Conservation (phyloP, 805 yeast genomes). For the Wickerhamiella kurtzmanii region DNA sequence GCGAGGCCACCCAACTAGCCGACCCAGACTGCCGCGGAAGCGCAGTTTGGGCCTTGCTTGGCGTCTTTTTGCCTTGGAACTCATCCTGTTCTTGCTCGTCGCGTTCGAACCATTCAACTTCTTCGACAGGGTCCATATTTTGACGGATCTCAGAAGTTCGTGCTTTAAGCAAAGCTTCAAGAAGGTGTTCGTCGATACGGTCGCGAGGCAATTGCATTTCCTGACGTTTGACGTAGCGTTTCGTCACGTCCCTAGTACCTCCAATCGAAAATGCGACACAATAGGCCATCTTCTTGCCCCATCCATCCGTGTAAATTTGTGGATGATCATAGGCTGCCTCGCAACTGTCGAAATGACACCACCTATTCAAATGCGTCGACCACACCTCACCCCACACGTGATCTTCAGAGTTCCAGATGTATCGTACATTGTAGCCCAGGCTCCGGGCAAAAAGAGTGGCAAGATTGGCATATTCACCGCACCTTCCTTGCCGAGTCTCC, state of each 20-base stretch:
- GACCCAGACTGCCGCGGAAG: constrained; percentile 60
- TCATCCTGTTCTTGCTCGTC: constrained; percentile 20
- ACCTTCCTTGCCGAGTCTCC: constrained; percentile 56
- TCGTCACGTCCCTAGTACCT: constrained; percentile 57
- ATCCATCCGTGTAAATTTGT: constrained; percentile 57
- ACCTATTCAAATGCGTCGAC: constrained; percentile 42
- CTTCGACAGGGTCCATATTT: constrained; percentile 14
- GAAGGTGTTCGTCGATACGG: constrained; percentile 28
- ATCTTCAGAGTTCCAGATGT: constrained; percentile 80
- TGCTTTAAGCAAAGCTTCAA: constrained; percentile 23
- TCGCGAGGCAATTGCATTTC: constrained; percentile 36
- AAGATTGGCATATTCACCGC: constrained; percentile 93
- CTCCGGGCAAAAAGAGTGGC: constrained; percentile 59
- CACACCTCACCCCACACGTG: constrained; percentile 92
- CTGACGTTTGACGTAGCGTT: constrained; percentile 42
- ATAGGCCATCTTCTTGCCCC: constrained; percentile 93
- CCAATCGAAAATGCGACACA: constrained; percentile 50
- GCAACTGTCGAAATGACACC: constrained; percentile 83
- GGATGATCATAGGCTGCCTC: constrained; percentile 82
- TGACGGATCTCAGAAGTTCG: constrained; percentile 13
- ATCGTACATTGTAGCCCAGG: constrained; percentile 51
- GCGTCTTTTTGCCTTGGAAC: constrained; percentile 8
- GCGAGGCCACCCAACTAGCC: constrained; percentile 49
- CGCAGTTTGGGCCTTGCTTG: constrained; percentile 9
- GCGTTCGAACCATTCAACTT: constrained; percentile 14